Base-by-base conservation (phyloP, 169 alveolate species). In the Plasmodium gaboni region DNA sequence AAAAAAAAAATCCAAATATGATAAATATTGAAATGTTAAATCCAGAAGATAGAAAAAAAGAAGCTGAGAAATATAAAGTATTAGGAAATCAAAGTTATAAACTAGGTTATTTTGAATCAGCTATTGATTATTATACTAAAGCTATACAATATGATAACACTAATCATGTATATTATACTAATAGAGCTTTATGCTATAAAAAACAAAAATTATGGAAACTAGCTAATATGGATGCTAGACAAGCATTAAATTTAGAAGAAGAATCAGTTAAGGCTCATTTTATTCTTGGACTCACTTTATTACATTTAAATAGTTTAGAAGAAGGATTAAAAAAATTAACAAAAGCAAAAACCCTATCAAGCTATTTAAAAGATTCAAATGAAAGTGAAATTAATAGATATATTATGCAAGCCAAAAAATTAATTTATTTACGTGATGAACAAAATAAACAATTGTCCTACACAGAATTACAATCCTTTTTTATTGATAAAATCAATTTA, bases 101-200 rank as follows among this genome's bases (percentile, higher is more conserved):
- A 73, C 73, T 93, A 53, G 97, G 97, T n/a, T 93, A 91, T 80
- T 85, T 92, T 38, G 96, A 95, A 74, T 92, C 95, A 55, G 97
- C 97, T n/a, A 93, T 95, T 6, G 96, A 94, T 55, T 91, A 93
- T 73, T 95, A 95, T 83, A 88, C 97, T 6, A 92, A 91, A 61
- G 97, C 97, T 17, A 94, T 95, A 12, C 89, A 80, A 44, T 67
- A 68, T 48, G 94, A 94, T 65, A 92, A 95, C 42, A 92, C 94
- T 0, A 93, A 93, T 73, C 95, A 92, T 85, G 94, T 92, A n/a
- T 95, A 93, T 91, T 93, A 76, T 80, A 95, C 97, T 8, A 95
- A 95, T 83, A 65, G 97, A 48, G 97, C 97, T 2, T 93, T 95
- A 17, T 95, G 97, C 59, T 95, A 94, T 91, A 95, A 95, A 72